A percentile compares a stretch with the other conserved stretches of the same genome.
phyloP scores from a whole-genome alignment of 2,329 filamentous ascomycete species.

The Arthrinium phaeospermum region DNA sequence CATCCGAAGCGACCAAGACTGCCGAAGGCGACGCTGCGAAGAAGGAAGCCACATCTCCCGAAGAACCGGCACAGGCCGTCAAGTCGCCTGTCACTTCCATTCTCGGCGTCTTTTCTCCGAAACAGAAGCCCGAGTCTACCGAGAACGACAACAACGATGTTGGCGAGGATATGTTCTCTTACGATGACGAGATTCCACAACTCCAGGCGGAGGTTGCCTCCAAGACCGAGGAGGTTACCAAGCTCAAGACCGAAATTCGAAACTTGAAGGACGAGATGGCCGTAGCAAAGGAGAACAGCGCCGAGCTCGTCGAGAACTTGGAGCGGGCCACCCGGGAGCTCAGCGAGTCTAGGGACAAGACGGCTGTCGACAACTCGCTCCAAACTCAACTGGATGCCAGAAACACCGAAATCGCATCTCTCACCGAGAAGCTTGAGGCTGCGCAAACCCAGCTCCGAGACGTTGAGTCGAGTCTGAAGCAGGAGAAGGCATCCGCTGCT shows the following conservation, averaged over 20 bases:
- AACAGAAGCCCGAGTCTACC: constrained; percentile 45
- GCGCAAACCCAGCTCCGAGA: constrained; percentile 51
- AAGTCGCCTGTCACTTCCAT: constrained; percentile 56
- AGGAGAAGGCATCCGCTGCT: constrained; percentile 32
- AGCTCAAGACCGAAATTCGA: constrained; percentile 72
- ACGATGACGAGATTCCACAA: constrained; percentile 83
- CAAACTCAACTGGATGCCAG: constrained; percentile 56
- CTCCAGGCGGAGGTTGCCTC: constrained; percentile 77
- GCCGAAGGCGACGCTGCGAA: constrained; percentile 38
- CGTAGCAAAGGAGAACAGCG: constrained; percentile 72
- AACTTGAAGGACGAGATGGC: constrained; percentile 73
- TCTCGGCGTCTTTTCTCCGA: constrained; percentile 56
- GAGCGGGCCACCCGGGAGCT: constrained; percentile 72
- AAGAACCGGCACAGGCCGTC: constrained; percentile 33
- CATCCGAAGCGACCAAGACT: constrained; percentile 29
- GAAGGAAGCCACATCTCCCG: constrained; percentile 24
- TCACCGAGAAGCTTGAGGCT: constrained; percentile 55
- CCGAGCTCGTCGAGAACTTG: constrained; percentile 69
- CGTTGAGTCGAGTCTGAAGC: constrained; percentile 45
- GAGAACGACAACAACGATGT: constrained; percentile 43
- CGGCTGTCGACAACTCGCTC: constrained; percentile 49
- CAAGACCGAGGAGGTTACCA: constrained; percentile 72
- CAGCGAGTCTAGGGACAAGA: constrained; percentile 50
- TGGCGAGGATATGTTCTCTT: constrained; percentile 85
- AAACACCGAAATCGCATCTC: constrained; percentile 52